Evolutionary conservation across 1,284 basidiomycete species (phyloP), one percentile per base, ranked within the genome.

Genomic region (Somion occarium): DNA sequence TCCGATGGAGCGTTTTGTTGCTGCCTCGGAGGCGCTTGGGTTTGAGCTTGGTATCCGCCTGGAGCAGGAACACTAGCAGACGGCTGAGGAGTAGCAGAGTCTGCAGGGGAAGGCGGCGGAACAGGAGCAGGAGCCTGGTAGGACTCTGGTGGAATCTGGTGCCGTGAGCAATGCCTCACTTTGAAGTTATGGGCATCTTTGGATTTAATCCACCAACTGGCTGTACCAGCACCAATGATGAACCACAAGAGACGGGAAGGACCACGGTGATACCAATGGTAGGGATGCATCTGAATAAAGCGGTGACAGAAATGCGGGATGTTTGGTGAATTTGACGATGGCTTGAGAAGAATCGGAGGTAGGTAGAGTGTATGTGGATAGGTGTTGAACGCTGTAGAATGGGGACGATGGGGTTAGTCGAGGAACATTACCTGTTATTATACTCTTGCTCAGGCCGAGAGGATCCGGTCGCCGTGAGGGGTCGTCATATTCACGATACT

Each of bases 231-330:
- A 50, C 85, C 85, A 55, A 86, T 24, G 56, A 74, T 13, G 70
- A 87, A 85, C 85, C 85, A 88, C 61, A 88, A 43, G 52, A 84
- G 43, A 55, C 85, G 82, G 25, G 76, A 78, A 30, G 78, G 77
- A 20, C 75, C 69, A 44, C 68, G 63, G 54, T 15, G 67, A 61
- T 68, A 59, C 19, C 52, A 56, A 60, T 71, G 65, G 49, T 47
- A 53, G 1, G 68, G 69, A 50, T 73, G 58, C 71, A 75, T 76
- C 30, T 44, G 3, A 13, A 26, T 4, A 12, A 34, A 25, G 44
- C 3, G 9, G 44, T 7, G 25, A 11, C 3, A 20, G 30, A 26
- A 34, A 15, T 34, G 15, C 30, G 15, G 15, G 42, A 43, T 5
- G n/a, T 4, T n/a, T 3, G 3, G 11, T 24, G 11, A 22, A 15